Base-by-base conservation (phyloP, 179 eudicot species). In the Dionaea muscipula region DNA sequence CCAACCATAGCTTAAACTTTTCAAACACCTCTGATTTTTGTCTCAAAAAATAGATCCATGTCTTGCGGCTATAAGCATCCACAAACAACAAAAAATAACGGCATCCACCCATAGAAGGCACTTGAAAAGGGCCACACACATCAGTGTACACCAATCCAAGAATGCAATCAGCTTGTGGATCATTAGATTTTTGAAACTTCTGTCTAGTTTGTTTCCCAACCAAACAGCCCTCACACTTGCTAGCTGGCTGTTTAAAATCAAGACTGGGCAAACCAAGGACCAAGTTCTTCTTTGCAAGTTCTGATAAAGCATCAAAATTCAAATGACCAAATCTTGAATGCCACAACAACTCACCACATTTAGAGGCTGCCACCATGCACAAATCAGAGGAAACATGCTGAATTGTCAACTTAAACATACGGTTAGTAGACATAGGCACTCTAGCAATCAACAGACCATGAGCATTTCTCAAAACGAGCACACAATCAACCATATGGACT, bases 281-380 rank as follows among this genome's bases (percentile, higher is more conserved):
- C n/a, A n/a, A n/a, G n/a, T n/a, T n/a, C n/a, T n/a, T n/a, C n/a
- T n/a, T n/a, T n/a, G n/a, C n/a, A n/a, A 31, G 10, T 6, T 4
- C 8, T 11, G 10, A 4, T 11, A 31, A 31, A 6, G 10, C 8
- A 31, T 18, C 48, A 44, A 52, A 9, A 56, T 68, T 59, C 7
- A 64, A 46, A 21, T 68, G 65, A 0, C 64, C 66, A 47, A 40
- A 60, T 55, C 63, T 50, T 18, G 22, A 27, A 47, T 64, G 70
- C 67, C 70, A 64, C 7, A 35, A 37, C 60, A 8, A 2, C 10
- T 6, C 35, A 43, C 40, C 39, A 5, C 57, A 24, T 1, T 57
- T 59, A 11, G 25, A 11, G 1, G 9, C 21, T 15, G 19, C 19
- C 7, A 0, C 33, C 40, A 7, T 26, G 8, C 44, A n/a, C n/a